phyloP scores from a whole-genome alignment of 106 monocot genomes.

The Allium cepa region DNA sequence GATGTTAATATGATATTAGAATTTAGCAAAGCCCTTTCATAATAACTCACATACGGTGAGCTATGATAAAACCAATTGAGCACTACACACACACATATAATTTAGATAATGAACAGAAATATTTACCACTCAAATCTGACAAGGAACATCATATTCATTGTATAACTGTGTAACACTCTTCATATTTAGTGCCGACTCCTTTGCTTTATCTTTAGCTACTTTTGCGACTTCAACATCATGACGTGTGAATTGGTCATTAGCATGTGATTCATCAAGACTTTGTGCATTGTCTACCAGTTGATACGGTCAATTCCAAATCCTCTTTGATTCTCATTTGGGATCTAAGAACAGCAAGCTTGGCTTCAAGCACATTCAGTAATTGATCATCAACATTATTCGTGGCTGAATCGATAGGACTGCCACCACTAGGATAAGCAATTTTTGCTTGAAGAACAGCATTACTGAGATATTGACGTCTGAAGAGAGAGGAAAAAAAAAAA shows the following conservation, averaged over 20 bases:
- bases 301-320: slow-evolving; percentile 51
- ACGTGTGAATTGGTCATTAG: slow-evolving; percentile 31
- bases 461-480: no score
- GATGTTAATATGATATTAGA: no score
- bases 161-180: slow-evolving; percentile 97
- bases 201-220: slow-evolving; percentile 62
- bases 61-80: no score
- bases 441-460: no score
- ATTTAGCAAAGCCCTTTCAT: no score
- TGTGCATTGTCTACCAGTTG: slow-evolving; percentile 29
- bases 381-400: slow-evolving; percentile 40
- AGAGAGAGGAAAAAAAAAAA: no score
- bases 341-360: slow-evolving; percentile 39
- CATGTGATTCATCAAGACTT: slow-evolving; percentile 15
- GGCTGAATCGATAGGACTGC: slow-evolving; percentile 13
- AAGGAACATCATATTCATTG: slow-evolving; percentile 96
- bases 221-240: slow-evolving; percentile 30
- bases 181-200: slow-evolving; percentile 64
- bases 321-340: slow-evolving; percentile 94
- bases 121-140: slow-evolving; percentile 89
- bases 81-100: no score
- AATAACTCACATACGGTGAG: no score
- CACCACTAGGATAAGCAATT: slow-evolving; percentile 11
- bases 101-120: neutral
- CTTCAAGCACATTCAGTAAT: slow-evolving; percentile 39